phyloP scores from a whole-genome alignment of 2,329 filamentous ascomycete species.

The Aspergillus fischeri region DNA sequence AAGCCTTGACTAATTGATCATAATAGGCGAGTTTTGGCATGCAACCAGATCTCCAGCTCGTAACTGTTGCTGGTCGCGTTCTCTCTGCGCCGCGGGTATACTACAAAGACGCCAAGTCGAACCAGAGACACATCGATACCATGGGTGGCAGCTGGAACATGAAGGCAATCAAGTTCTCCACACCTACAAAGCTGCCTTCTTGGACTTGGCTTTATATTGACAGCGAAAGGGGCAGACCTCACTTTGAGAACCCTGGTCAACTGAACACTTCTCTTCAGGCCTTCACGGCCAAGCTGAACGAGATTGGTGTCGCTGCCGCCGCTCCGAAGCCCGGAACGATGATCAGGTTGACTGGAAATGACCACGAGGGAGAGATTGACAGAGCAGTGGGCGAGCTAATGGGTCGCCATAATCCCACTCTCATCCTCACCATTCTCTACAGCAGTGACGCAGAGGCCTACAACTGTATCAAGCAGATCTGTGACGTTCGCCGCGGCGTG shows the following conservation, averaged over 20 bases:
- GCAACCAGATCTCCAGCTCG: constrained; percentile 43
- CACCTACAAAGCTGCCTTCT: constrained; percentile 36
- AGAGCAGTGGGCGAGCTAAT: constrained; percentile 20
- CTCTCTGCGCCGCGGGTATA: constrained; percentile 57
- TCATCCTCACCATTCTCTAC: constrained; percentile 61
- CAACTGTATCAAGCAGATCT: constrained; percentile 62
- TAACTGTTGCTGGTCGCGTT: constrained; percentile 70
- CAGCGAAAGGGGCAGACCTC: not conserved
- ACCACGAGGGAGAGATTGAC: constrained; percentile 18
- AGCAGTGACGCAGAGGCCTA: constrained; percentile 54
- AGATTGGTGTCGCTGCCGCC: constrained; percentile 23
- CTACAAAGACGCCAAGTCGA: constrained; percentile 46
- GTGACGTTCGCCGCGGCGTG: constrained; percentile 64
- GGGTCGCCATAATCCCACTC: constrained; percentile 13
- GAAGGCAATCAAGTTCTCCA: constrained; percentile 52
- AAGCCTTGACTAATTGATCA: not conserved
- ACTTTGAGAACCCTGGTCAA: constrained; percentile 6
- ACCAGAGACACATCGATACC: constrained; percentile 14
- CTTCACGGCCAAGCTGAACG: constrained; percentile 21
- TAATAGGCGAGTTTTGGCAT: constrained; percentile 58
- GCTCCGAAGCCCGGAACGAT: constrained; percentile 9
- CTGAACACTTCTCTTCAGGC: constrained; percentile 10
- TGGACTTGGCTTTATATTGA: constrained; percentile 30
- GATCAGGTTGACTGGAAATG: constrained; percentile 11
- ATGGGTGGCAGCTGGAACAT: constrained; percentile 68